Conservation (phyloP, 2,329 filamentous ascomycete genomes). For the Proliferodiscus dingleyae region DNA sequence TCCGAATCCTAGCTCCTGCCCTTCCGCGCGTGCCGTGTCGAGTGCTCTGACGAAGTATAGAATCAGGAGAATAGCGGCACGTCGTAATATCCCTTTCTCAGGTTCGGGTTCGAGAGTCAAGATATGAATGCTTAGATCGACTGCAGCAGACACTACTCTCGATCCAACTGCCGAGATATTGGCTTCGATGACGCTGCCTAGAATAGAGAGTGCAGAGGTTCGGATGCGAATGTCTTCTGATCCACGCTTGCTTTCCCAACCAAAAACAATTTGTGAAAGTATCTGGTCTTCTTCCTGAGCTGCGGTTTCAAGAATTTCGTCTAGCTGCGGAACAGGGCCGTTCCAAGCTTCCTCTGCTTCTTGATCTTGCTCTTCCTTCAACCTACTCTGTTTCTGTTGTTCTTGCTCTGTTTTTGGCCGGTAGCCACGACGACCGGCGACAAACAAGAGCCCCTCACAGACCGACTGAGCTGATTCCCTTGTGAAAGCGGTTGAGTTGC, state of each 20-base stretch:
- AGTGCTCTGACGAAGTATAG: constrained; percentile 58
- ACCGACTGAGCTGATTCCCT: constrained; percentile 49
- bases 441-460: constrained; percentile 54
- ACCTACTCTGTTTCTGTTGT: constrained; percentile 47
- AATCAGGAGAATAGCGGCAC: constrained; percentile 61
- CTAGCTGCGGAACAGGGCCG: constrained; percentile 45
- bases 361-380: constrained; percentile 43
- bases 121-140: constrained; percentile 60
- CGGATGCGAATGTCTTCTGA: constrained; percentile 67
- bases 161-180: constrained; percentile 53
- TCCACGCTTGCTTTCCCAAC: constrained; percentile 62
- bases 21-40: constrained; percentile 45
- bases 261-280: constrained; percentile 55
- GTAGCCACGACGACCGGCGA: constrained; percentile 59
- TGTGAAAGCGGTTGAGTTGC: constrained; percentile 50
- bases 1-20: constrained; percentile 47
- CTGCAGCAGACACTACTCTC: constrained; percentile 46
- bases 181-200: constrained; percentile 55
- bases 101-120: constrained; percentile 56
- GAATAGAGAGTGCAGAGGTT: constrained; percentile 62
- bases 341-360: constrained; percentile 52
- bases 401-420: constrained; percentile 54
- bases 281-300: constrained; percentile 39
- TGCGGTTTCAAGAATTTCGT: constrained; percentile 33
- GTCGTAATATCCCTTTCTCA: constrained; percentile 59